phyloP scores from a whole-genome alignment of 2,329 filamentous ascomycete genomes.

The Stromatinia cepivora region DNA sequence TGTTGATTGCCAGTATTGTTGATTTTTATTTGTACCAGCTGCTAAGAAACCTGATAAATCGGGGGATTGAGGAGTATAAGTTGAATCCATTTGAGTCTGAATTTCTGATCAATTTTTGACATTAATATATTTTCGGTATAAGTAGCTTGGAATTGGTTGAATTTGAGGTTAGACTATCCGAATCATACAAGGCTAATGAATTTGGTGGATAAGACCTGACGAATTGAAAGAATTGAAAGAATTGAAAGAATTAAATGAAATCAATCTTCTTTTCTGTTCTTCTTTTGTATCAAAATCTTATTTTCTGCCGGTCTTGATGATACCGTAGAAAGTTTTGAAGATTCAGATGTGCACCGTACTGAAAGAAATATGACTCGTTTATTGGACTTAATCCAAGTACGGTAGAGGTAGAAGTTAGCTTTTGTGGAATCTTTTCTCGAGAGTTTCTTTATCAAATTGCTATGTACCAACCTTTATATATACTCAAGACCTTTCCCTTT shows the following conservation, averaged over 20 bases:
- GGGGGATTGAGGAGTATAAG: conserved; percentile 41
- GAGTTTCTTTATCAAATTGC: not conserved
- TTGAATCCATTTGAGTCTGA: conserved; percentile 33
- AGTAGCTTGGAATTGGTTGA: not conserved
- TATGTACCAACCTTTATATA: not conserved
- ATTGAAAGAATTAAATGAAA: not conserved
- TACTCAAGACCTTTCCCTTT: not conserved
- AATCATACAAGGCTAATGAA: conserved; percentile 36
- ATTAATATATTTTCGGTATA: conserved; percentile 18
- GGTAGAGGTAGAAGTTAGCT: not conserved
- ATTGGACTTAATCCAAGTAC: not conserved
- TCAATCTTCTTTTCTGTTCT: not conserved
- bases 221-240: not conserved
- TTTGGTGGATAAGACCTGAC: not conserved
- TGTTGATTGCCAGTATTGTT: conserved; percentile 10
- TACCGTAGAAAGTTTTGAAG: not conserved
- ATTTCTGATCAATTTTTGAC: conserved; percentile 20
- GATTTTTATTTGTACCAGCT: conserved; percentile 32
- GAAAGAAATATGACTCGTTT: not conserved
- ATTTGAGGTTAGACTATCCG: conserved; percentile 8
- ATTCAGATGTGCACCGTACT: not conserved
- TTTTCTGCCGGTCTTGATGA: not conserved
- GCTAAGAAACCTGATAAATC: conserved; percentile 40
- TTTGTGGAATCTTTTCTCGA: not conserved
- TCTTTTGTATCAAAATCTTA: not conserved